Conservation (phyloP, 805 yeast species). For the Zygoascus flipseniorum region DNA sequence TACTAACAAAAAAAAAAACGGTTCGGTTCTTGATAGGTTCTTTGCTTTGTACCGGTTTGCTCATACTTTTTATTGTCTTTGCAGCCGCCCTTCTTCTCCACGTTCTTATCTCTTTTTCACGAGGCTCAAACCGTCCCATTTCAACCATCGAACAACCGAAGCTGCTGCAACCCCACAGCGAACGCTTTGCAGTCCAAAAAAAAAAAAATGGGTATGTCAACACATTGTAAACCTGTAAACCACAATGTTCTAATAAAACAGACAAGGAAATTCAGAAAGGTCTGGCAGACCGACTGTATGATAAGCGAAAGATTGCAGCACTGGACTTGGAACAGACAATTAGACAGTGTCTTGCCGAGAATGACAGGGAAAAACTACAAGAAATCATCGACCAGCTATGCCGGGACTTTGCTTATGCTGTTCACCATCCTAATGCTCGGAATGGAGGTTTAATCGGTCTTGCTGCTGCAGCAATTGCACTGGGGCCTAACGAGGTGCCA, state of each 20-base stretch:
- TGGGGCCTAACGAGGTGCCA: constrained; percentile 78
- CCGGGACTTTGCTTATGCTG: constrained; percentile 69
- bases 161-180: no score
- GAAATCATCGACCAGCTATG: constrained; percentile 64
- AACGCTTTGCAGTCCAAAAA: no score
- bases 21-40: no score
- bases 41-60: no score
- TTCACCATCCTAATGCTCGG: constrained; percentile 78
- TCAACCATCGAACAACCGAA: no score
- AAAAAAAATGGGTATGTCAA: no score
- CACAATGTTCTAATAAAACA: constrained; percentile 12
- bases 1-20: no score
- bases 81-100: no score
- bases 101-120: no score
- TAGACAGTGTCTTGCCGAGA: constrained; percentile 53
- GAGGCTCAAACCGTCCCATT: no score
- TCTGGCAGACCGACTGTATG: constrained; percentile 64
- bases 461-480: constrained; percentile 91
- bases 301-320: constrained; percentile 71
- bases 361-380: constrained; percentile 52
- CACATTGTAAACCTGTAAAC: no score
- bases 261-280: constrained; percentile 63
- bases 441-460: constrained; percentile 94
- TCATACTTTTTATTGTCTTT: no score
- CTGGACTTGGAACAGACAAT: constrained; percentile 58